Evolutionary conservation across 768 basidiomycete genomes (phyloP).

Genomic region (Rhizopogon roseolus): DNA sequence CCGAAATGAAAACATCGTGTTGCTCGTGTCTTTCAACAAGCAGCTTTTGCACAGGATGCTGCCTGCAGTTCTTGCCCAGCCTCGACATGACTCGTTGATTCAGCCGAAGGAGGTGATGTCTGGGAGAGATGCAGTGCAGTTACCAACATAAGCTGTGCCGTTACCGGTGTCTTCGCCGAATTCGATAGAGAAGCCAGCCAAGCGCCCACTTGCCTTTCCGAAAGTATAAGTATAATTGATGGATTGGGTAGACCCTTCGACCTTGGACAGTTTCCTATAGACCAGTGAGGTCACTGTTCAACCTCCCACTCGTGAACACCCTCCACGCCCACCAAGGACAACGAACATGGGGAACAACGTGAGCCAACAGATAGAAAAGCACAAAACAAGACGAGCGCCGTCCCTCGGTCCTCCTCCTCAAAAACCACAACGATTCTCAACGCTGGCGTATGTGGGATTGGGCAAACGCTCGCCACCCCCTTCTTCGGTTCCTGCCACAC

Average conservation of each 20-base stretch:
- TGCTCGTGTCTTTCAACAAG: background rate
- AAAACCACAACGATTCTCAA: constrained; percentile 22
- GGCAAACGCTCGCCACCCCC: constrained; percentile 25
- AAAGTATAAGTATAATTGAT: background rate
- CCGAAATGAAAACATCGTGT: constrained; percentile 2
- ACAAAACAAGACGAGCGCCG: constrained; percentile 17
- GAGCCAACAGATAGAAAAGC: constrained; percentile 20
- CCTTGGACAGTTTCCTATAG: background rate
- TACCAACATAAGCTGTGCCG: background rate
- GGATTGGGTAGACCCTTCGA: background rate
- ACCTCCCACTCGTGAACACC: background rate
- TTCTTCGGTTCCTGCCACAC: constrained; percentile 10
- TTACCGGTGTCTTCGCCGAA: background rate
- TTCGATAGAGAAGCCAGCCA: background rate
- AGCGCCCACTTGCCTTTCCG: background rate
- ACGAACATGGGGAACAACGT: constrained; percentile 21
- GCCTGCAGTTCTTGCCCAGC: background rate
- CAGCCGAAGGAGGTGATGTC: background rate
- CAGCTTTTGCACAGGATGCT: background rate
- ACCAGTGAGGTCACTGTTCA: background rate
- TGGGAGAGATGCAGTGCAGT: background rate
- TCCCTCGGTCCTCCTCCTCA: constrained; percentile 19
- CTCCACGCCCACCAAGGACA: background rate
- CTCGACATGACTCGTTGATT: background rate
- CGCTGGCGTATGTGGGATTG: constrained; percentile 12